Evolutionary conservation across 352 stramenopile species (phyloP).

Genomic region (Lagenidium sp.): DNA sequence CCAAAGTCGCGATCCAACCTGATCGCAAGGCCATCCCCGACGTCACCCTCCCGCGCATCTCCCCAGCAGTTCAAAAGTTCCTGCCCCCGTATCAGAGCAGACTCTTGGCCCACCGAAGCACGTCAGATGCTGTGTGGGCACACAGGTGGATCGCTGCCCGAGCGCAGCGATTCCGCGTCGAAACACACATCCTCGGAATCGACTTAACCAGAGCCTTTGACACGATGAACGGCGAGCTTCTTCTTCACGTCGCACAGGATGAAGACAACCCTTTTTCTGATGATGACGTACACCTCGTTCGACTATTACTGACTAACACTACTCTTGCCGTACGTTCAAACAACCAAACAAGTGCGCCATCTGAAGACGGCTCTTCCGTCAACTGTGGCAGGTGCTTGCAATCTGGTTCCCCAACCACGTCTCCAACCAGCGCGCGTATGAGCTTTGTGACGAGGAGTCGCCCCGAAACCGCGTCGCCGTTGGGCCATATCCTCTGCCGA

Average conservation of each 20-base stretch:
- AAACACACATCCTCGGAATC: constrained; percentile 7
- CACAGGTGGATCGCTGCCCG: constrained; percentile 6
- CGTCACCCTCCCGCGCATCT: too few relatives aligned
- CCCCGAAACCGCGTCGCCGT: background rate
- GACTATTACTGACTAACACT: constrained; percentile 2
- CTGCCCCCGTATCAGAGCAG: constrained; percentile 1
- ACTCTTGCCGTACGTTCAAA: too few relatives aligned
- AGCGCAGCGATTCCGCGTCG: background rate
- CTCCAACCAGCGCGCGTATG: background rate
- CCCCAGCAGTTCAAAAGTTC: constrained; percentile 5
- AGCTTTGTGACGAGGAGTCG: background rate
- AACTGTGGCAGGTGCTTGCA: too few relatives aligned
- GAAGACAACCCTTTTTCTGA: constrained; percentile 3
- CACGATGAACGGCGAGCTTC: constrained; percentile 5
- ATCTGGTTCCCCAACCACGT: too few relatives aligned
- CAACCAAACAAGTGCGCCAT: too few relatives aligned
- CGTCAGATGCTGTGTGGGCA: constrained; percentile 7
- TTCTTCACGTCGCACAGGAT: constrained; percentile 1
- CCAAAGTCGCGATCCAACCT: too few relatives aligned
- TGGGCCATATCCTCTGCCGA: background rate
- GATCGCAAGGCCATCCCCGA: too few relatives aligned
- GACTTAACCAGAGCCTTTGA: constrained; percentile 8
- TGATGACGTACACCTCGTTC: constrained; percentile 7
- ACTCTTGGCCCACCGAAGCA: constrained; percentile 1
- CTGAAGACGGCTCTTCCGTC: too few relatives aligned